These are phyloP conservation scores for Carex sylvatica DNA, from an alignment of 202 grass and related monocot genomes.

Conservation along the genomic window DNA sequence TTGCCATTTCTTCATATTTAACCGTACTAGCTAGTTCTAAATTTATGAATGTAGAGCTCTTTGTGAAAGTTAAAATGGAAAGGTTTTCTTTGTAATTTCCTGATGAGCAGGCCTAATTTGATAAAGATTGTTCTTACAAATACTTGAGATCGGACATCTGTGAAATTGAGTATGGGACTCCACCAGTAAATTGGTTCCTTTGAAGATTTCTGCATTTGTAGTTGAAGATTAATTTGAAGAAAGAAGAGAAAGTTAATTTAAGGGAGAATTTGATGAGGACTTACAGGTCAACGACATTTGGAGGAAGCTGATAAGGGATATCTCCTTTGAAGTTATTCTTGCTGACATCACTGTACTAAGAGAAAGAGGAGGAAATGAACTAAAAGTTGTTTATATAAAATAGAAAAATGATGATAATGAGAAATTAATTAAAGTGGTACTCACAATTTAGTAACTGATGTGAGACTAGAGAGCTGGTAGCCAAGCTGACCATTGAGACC, in stretches of 20 bases:
- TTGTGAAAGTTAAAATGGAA: neutral
- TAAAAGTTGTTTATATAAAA: slow-evolving; percentile 59
- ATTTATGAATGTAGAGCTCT: neutral
- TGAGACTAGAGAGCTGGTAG: slow-evolving; percentile 76
- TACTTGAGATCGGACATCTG: slow-evolving; percentile 80
- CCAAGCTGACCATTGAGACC: slow-evolving; percentile 62
- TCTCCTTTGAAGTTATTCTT: slow-evolving; percentile 86
- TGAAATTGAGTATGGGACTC: slow-evolving; percentile 78
- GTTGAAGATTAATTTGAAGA: neutral
- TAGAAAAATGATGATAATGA: neutral
- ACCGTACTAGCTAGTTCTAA: neutral
- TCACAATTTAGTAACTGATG: slow-evolving; percentile 96
- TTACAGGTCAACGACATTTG: slow-evolving; percentile 76
- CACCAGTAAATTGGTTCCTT: slow-evolving; percentile 72
- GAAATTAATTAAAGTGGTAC: slow-evolving; percentile 43
- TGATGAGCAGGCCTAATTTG: neutral
- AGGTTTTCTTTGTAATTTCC: neutral
- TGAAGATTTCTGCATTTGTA: slow-evolving; percentile 58
- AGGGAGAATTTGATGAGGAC: neutral
- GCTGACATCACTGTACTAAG: slow-evolving; percentile 90
- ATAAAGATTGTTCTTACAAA: slow-evolving; percentile 43
- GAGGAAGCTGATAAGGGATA: slow-evolving; percentile 88
- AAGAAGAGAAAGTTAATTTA: slow-evolving; percentile 11
- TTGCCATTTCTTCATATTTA: neutral
- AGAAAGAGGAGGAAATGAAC: slow-evolving; percentile 55